Evolutionary conservation across 345 rosid genomes (phyloP).

Genomic region (Acer yangbiense): DNA sequence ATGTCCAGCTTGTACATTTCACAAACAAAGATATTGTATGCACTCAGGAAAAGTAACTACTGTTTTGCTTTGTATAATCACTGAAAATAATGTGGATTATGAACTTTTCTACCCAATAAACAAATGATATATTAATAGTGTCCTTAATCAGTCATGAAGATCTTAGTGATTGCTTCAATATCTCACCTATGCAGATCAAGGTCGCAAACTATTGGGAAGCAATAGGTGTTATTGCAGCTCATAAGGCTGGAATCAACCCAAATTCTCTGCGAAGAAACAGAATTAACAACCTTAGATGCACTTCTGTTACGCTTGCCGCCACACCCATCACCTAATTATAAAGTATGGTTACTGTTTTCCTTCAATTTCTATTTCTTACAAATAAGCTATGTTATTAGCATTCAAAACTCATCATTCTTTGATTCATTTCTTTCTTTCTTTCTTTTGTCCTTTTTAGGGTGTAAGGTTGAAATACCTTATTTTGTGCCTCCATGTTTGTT

Average conservation of each 20-base stretch:
- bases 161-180: neutral
- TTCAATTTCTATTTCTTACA: neutral
- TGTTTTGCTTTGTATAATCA: neutral
- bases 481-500: neutral
- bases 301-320: conserved; percentile 20
- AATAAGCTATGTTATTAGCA: neutral
- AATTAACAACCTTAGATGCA: conserved; percentile 35
- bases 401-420: neutral
- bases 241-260: conserved; percentile 63
- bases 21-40: neutral
- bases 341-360: neutral
- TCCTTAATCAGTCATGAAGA: neutral
- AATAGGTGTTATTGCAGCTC: conserved; percentile 64
- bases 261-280: conserved; percentile 48
- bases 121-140: neutral
- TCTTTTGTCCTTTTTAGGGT: neutral
- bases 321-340: conserved; percentile 14
- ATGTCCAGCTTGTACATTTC: neutral
- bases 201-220: conserved; percentile 76
- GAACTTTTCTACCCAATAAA: neutral
- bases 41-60: neutral
- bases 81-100: neutral
- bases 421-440: neutral
- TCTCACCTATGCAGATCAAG: conserved; percentile 45
- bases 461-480: neutral